These are phyloP conservation scores for Trichoderma harzianum DNA, from an alignment of 2,329 filamentous ascomycete genomes.

Conservation along the genomic window DNA sequence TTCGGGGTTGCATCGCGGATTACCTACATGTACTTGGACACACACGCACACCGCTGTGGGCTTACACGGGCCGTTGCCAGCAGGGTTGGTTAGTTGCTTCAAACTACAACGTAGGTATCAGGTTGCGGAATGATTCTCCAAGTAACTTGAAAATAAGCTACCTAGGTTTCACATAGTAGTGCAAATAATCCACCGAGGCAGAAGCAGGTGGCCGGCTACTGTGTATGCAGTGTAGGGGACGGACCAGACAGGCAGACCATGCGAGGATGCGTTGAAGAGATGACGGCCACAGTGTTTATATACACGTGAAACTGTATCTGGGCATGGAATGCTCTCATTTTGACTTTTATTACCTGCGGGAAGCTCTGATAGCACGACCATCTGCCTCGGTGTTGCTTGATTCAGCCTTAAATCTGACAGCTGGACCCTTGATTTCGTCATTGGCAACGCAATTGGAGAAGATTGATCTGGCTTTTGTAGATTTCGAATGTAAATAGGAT, in stretches of 20 bases:
- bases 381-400: not conserved
- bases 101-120: not conserved
- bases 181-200: not conserved
- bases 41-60: not conserved
- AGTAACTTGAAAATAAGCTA: not conserved
- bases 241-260: not conserved
- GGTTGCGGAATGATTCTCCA: not conserved
- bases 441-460: not conserved
- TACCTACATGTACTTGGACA: not conserved
- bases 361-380: not conserved
- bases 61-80: not conserved
- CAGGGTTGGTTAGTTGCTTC: not conserved
- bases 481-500: not conserved
- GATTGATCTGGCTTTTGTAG: not conserved
- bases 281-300: not conserved
- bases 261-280: not conserved
- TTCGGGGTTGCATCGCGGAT: not conserved
- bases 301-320: not conserved
- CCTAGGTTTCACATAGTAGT: not conserved
- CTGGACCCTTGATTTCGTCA: not conserved
- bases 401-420: not conserved
- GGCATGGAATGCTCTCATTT: not conserved
- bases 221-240: not conserved
- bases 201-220: not conserved
- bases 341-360: not conserved